A percentile compares a stretch with the other conserved stretches of the same genome.
Conservation (phyloP, 345 rosid species). For the Iberis pinnata region DNA sequence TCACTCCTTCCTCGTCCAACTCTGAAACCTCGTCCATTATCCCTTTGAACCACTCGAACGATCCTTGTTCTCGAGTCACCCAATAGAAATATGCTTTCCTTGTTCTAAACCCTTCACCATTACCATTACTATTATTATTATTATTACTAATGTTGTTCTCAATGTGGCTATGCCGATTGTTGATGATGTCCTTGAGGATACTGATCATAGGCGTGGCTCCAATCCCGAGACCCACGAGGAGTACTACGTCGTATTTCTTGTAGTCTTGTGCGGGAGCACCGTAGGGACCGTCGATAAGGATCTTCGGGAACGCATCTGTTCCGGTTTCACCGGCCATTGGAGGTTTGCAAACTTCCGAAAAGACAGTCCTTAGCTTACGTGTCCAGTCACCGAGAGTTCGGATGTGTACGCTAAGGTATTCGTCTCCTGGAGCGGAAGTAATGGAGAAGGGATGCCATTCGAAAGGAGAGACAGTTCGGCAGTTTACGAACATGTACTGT, state of each 20-base stretch:
- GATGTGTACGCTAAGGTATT: slow-evolving; percentile 66
- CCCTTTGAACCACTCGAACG: slow-evolving; percentile 81
- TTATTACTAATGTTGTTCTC: slow-evolving; percentile 20
- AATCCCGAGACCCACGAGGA: slow-evolving; percentile 71
- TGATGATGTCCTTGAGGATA: slow-evolving; percentile 70
- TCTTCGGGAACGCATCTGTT: slow-evolving; percentile 51
- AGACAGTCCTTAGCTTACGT: slow-evolving; percentile 41
- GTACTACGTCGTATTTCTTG: slow-evolving; percentile 63
- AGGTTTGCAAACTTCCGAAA: too few relatives aligned
- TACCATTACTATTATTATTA: too few relatives aligned
- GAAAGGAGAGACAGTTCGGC: slow-evolving; percentile 80
- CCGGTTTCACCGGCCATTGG: too few relatives aligned
- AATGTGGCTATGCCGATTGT: too few relatives aligned
- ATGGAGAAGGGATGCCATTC: slow-evolving; percentile 95
- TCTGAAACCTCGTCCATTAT: slow-evolving; percentile 77
- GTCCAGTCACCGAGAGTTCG: slow-evolving; percentile 85
- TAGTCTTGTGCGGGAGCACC: slow-evolving; percentile 93
- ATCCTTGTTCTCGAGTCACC: slow-evolving; percentile 82
- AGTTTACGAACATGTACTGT: slow-evolving; percentile 74
- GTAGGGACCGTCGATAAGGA: slow-evolving; percentile 71
- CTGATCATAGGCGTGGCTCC: slow-evolving; percentile 94
- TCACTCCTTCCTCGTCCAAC: slow-evolving; percentile 49
- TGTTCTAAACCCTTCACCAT: slow-evolving; percentile 59
- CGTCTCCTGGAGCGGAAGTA: slow-evolving; percentile 79
- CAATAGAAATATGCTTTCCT: slow-evolving; percentile 76